These are phyloP conservation scores for Venturia asperata DNA, from an alignment of 2,329 filamentous ascomycete species.

Conservation along the genomic window DNA sequence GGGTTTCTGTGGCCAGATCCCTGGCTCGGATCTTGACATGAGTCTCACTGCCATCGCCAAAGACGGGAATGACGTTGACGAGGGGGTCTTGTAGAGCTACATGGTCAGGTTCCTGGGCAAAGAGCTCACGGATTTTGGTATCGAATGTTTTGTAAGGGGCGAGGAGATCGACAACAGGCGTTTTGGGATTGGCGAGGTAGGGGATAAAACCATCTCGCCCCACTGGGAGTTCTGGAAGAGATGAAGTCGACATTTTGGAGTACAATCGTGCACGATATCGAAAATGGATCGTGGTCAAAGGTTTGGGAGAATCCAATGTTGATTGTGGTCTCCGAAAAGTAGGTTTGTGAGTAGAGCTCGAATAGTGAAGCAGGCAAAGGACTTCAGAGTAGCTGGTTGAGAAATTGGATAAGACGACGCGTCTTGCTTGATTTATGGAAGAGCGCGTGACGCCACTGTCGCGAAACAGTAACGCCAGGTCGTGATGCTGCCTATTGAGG, in stretches of 20 bases:
- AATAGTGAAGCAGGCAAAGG: background rate
- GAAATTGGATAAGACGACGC: background rate
- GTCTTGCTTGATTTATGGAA: slow-evolving; percentile 1
- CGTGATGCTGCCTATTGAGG: background rate
- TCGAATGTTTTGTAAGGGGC: slow-evolving; percentile 63
- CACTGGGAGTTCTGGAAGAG: background rate
- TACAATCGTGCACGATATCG: background rate
- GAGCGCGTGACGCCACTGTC: background rate
- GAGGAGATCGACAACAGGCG: slow-evolving; percentile 51
- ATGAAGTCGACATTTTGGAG: background rate
- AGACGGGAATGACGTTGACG: slow-evolving; percentile 61
- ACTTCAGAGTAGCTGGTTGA: background rate
- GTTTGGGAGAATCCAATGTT: background rate
- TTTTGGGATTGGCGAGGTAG: slow-evolving; percentile 4
- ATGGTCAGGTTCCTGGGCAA: slow-evolving; percentile 55
- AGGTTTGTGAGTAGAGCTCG: background rate
- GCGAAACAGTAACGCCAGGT: background rate
- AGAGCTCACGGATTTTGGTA: slow-evolving; percentile 57
- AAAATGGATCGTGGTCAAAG: background rate
- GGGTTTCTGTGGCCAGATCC: slow-evolving; percentile 49
- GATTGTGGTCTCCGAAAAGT: background rate
- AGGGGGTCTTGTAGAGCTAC: slow-evolving; percentile 37
- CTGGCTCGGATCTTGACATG: slow-evolving; percentile 57
- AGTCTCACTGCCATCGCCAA: slow-evolving; percentile 44
- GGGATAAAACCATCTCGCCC: background rate